Evolutionary conservation across 352 stramenopile species (phyloP), one percentile per base, ranked within the genome.

Genomic region (Pythium vanterpoolii): DNA sequence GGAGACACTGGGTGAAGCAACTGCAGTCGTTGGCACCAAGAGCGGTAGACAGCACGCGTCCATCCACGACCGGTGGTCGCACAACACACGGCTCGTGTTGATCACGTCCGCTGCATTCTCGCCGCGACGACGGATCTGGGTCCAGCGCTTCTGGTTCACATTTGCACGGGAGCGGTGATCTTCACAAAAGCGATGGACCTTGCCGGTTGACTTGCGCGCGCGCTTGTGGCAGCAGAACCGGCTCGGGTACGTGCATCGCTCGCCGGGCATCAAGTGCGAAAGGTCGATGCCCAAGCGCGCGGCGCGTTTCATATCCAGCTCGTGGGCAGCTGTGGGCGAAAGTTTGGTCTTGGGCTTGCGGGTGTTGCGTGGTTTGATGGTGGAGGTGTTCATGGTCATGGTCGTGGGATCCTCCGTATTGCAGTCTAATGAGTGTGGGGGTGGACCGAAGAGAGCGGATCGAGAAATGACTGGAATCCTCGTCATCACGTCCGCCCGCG

Each of bases 191-290:
- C 49, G 47, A 19, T 65, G 57, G 9, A 69, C 46, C 38, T 54
- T 68, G 8, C 66, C 66, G 14, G 57, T 53, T 6, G 40, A 34
- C 43, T 73, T 73, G 39, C 55, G 30, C n/a, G 60, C 66, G 24
- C 66, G 66, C 8, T 40, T 14, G 39, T 73, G 66, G 27, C 33
- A 28, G 23, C 48, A 55, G 7, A 42, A 38, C 48, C 40, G 39
- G 31, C 46, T 53, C 13, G 46, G 46, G 46, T 53, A 53, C 31
- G 24, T 53, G 44, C 47, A 50, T 40, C 62, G 49, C 56, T 71
- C 43, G 36, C 56, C 45, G 47, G 66, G 21, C 24, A 45, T 42
- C 50, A 74, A 23, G 28, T 47, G 23, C 11, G 36, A 58, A 18
- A 58, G 26, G 26, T 58, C 51, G 7, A 60, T 42, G 31, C 43